A percentile compares a stretch with the other conserved stretches of the same genome.
Conservation (phyloP, 2,329 filamentous ascomycete genomes). For the Apiospora rasikravindrae region DNA sequence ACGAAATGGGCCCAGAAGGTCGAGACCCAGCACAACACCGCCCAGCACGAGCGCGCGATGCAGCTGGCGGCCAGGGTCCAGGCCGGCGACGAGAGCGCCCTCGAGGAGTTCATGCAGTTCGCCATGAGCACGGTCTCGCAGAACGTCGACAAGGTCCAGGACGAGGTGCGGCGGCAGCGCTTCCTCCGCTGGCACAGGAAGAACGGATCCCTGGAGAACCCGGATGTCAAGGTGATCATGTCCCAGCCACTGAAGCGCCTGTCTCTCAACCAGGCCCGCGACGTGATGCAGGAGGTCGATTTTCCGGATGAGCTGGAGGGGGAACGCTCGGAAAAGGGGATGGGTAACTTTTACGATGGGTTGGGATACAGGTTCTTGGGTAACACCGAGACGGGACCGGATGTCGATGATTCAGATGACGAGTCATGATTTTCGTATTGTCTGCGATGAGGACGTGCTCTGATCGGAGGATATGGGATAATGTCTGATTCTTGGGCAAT, state of each 20-base stretch:
- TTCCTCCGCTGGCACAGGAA: neutral
- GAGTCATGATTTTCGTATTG: no score
- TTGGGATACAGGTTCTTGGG: neutral
- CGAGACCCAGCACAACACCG: conserved; percentile 16
- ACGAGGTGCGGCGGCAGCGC: neutral
- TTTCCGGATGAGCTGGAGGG: neutral
- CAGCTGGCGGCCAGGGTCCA: neutral
- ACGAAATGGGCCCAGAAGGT: conserved; percentile 25
- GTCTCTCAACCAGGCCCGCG: neutral
- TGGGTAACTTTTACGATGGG: neutral
- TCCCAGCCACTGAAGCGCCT: neutral
- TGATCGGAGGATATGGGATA: no score
- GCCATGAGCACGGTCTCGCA: neutral
- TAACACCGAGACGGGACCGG: neutral
- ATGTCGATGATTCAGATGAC: no score
- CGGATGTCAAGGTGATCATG: neutral
- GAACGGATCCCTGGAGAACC: neutral
- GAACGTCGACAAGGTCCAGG: neutral
- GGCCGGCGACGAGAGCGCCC: neutral
- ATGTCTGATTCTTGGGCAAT: no score
- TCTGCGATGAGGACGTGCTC: no score
- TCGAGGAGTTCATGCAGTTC: neutral
- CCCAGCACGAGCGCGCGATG: neutral
- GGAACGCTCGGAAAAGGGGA: neutral
- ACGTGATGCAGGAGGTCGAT: neutral